These are phyloP conservation scores for Rhizopogon roseolus DNA, from an alignment of 768 basidiomycete genomes.

Conservation along the genomic window DNA sequence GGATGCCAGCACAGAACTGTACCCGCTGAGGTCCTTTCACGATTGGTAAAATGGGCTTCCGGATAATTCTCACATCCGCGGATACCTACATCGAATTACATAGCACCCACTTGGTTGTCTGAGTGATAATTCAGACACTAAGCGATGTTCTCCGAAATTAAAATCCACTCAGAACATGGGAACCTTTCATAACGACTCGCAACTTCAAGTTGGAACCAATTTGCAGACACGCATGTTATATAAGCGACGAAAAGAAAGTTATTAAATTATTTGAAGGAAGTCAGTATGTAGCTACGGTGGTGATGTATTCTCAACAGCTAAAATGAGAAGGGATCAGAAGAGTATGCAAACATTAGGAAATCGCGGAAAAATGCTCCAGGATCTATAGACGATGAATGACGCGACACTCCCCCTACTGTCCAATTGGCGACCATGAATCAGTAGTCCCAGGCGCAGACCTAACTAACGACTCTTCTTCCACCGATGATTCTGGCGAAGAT, in stretches of 20 bases:
- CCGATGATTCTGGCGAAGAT: slow-evolving; percentile 39
- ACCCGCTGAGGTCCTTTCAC: not conserved
- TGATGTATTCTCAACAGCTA: not conserved
- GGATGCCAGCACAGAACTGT: too few species aligned
- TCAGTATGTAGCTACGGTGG: not conserved
- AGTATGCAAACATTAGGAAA: slow-evolving; percentile 1
- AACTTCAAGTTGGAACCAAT: not conserved
- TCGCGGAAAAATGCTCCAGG: not conserved
- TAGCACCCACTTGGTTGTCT: too few species aligned
- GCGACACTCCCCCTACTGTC: not conserved
- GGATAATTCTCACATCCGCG: not conserved
- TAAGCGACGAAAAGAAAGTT: not conserved
- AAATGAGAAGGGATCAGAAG: not conserved
- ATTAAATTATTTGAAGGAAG: not conserved
- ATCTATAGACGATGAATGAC: not conserved
- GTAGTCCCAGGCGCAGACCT: not conserved
- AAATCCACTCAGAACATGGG: not conserved
- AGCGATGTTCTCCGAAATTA: not conserved
- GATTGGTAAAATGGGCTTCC: too few species aligned
- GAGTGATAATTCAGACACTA: not conserved
- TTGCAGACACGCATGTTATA: not conserved
- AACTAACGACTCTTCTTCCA: slow-evolving; percentile 7
- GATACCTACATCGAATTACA: not conserved
- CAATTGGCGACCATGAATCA: not conserved
- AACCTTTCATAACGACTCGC: not conserved